These are phyloP conservation scores for Chaetomiaceae sp. DNA, from an alignment of 2,329 filamentous ascomycete species.

Conservation along the genomic window DNA sequence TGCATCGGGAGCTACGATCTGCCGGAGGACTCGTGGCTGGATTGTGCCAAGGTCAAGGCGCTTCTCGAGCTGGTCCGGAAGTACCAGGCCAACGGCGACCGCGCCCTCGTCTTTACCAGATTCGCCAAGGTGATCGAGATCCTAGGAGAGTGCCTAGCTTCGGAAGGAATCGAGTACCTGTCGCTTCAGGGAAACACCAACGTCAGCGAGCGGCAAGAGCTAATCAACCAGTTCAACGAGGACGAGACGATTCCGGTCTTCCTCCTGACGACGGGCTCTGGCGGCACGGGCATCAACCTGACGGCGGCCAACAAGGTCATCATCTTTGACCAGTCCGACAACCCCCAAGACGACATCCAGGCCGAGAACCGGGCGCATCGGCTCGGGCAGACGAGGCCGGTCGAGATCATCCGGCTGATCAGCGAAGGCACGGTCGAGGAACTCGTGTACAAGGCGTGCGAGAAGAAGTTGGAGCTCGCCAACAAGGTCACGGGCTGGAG, in stretches of 20 bases:
- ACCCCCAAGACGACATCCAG: slow-evolving; percentile 97
- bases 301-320: slow-evolving; percentile 96
- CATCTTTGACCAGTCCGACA: slow-evolving; percentile 96
- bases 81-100: slow-evolving; percentile 77
- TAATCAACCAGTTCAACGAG: slow-evolving; percentile 82
- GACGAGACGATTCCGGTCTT: slow-evolving; percentile 80
- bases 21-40: slow-evolving; percentile 49
- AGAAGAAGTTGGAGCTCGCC: slow-evolving; percentile 90
- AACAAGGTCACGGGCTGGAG: slow-evolving; percentile 47
- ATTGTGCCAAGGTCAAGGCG: slow-evolving; percentile 79
- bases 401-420: slow-evolving; percentile 85
- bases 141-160: slow-evolving; percentile 73
- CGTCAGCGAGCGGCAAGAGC: slow-evolving; percentile 76
- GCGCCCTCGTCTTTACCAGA: slow-evolving; percentile 86
- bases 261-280: slow-evolving; percentile 86
- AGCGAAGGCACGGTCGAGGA: slow-evolving; percentile 83
- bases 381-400: slow-evolving; percentile 83
- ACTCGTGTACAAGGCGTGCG: slow-evolving; percentile 83
- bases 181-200: slow-evolving; percentile 82
- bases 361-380: slow-evolving; percentile 96
- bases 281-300: slow-evolving; percentile 95
- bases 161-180: slow-evolving; percentile 68
- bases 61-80: slow-evolving; percentile 68
- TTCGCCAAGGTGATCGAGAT: slow-evolving; percentile 92
- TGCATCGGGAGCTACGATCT: slow-evolving; percentile 53